Evolutionary conservation across 192 early-diverging fungal species (phyloP).

Genomic region (Coemansia reversa): DNA sequence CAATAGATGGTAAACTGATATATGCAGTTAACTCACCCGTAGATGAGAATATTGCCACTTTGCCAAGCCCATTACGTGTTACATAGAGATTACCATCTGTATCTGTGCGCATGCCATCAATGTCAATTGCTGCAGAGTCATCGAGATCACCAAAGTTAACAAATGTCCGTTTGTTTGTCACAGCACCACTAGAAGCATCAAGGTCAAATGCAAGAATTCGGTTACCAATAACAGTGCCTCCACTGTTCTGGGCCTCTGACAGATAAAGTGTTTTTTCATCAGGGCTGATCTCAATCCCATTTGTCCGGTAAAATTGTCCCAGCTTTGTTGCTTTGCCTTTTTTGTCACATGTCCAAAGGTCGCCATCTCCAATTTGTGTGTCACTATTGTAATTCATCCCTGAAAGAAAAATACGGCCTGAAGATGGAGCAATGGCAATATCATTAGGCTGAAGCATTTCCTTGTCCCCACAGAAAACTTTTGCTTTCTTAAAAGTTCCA

Average conservation of each 20-base stretch:
- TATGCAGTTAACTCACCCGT: constrained; percentile 33
- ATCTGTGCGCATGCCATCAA: constrained; percentile 61
- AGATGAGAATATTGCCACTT: constrained; percentile 54
- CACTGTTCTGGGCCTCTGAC: constrained; percentile 54
- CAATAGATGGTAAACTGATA: constrained; percentile 30
- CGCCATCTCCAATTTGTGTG: constrained; percentile 43
- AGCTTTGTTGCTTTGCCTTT: constrained; percentile 41
- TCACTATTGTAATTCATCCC: constrained; percentile 50
- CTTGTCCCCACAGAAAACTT: constrained; percentile 30
- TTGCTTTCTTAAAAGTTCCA: constrained; percentile 10
- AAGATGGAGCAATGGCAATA: constrained; percentile 48
- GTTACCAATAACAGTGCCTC: constrained; percentile 47
- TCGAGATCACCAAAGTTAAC: constrained; percentile 56
- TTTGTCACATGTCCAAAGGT: constrained; percentile 55
- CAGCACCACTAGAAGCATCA: constrained; percentile 28
- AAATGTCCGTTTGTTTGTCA: constrained; percentile 31
- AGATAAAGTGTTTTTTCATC: constrained; percentile 58
- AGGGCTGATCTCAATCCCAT: constrained; percentile 60
- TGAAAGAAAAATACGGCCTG: constrained; percentile 39
- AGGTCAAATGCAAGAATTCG: constrained; percentile 53
- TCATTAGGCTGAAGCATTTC: constrained; percentile 56
- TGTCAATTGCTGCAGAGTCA: constrained; percentile 40
- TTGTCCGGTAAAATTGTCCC: constrained; percentile 51
- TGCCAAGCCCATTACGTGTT: constrained; percentile 53
- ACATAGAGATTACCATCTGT: constrained; percentile 58